Evolutionary conservation across 495 filamentous ascomycete genomes (phyloP).

Genomic region (Aspergillus indologenus): DNA sequence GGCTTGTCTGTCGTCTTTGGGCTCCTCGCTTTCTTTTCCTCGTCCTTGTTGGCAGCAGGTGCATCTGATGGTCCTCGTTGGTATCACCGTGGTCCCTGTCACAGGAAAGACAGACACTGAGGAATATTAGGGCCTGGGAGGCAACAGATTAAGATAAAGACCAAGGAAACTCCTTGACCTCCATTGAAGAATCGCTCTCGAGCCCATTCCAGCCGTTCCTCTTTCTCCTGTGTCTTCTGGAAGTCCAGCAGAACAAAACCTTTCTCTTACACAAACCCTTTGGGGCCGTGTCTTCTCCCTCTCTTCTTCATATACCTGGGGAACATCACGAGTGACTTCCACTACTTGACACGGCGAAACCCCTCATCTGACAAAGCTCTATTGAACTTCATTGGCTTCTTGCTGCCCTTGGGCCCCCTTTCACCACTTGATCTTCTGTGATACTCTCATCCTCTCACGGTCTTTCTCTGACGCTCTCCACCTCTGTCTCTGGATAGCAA

Average conservation of each 20-base stretch:
- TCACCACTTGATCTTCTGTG: not conserved
- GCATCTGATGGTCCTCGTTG: slow-evolving; percentile 18
- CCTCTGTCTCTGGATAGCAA: slow-evolving; percentile 3
- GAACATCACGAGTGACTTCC: not conserved
- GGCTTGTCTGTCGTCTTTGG: slow-evolving; percentile 4
- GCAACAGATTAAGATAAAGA: slow-evolving; percentile 11
- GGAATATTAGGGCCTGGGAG: not conserved
- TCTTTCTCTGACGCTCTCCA: not conserved
- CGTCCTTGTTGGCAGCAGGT: slow-evolving; percentile 16
- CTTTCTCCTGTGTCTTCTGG: not conserved
- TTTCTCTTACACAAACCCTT: not conserved
- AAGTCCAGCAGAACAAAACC: not conserved
- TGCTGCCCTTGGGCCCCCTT: not conserved
- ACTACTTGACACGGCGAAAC: not conserved
- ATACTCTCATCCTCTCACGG: not conserved
- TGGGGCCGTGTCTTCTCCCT: not conserved
- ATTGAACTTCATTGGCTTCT: not conserved
- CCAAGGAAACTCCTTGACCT: slow-evolving; percentile 3
- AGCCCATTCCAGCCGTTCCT: not conserved
- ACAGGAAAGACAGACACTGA: not conserved
- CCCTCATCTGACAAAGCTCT: not conserved
- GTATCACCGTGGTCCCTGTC: slow-evolving; percentile 19
- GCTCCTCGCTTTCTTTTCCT: slow-evolving; percentile 4
- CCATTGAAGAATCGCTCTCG: not conserved
- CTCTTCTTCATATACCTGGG: not conserved